Base-by-base conservation (phyloP, 139 green algal genomes). In the Auxenochlorella protothecoides region DNA sequence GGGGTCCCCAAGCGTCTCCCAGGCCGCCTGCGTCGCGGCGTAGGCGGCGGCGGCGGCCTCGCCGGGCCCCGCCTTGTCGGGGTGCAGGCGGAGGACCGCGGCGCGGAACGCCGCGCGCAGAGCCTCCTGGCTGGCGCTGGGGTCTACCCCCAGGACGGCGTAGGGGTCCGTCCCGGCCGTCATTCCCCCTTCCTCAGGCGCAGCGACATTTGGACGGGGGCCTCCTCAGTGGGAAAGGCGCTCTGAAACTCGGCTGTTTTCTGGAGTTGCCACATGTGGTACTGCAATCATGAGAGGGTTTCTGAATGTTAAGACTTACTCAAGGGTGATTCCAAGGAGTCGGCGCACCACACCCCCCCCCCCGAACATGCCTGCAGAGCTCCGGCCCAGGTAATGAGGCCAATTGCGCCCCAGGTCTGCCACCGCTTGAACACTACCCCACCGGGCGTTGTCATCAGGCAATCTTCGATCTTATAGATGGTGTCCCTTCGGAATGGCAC, bases 61-160 rank as follows among this genome's bases (percentile, higher is more conserved):
- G 15, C 13, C 61, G 11, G 56, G 55, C 7, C 9, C 61, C 4
- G 68, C 63, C 44, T 84, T 85, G 59, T 98, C 93, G 0, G 93
- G 93, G 55, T 98, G 93, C n/a, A 92, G 65, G 14, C 83, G 78
- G 57, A 97, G 77, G 8, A 87, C 88, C 59, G 90, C 79, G 61
- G 78, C 79, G 27, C 86, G 82, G 68, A 93, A 98, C 0, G 90
- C 91, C 61, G 87, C 87, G 69, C 89, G 92, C 55, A 97, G 89
- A 2, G 95, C 85, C 2, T 76, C 81, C 6, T 51, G 16, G 7
- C 15, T 66, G 4, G 81, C 81, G 16, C 5, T 15, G 0, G 9
- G 16, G 1, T n/a, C 10, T 8, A 88, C 73, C 7, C 79, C 83
- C 15, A 88, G 68, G 27, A 83, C 56, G 0, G 62, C 73, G 55